Percentiles rank a stretch among this genome's conserved stretches.
phyloP scores from a whole-genome alignment of 768 basidiomycete species.

The Cubamyces lactineus region DNA sequence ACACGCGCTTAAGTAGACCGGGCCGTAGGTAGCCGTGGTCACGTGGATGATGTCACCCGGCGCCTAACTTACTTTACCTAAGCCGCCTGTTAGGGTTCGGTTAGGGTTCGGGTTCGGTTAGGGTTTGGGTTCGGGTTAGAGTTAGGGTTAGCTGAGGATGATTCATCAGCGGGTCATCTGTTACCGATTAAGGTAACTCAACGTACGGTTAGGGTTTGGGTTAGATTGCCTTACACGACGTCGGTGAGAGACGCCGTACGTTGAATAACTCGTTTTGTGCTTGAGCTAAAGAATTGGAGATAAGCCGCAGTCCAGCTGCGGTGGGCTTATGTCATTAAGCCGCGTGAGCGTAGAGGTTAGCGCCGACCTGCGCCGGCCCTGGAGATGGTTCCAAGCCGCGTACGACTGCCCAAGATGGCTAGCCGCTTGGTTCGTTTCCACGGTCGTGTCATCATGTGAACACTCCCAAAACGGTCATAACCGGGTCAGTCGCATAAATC shows the following conservation, averaged over 20 bases:
- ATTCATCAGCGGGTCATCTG: background rate
- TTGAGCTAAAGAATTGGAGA: background rate
- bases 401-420: too few species aligned
- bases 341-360: too few species aligned
- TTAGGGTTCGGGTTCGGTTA: too few species aligned
- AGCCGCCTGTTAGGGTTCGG: background rate
- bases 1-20: too few species aligned
- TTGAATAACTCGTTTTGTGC: background rate
- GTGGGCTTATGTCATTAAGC: too few species aligned
- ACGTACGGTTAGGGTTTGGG: constrained; percentile 7
- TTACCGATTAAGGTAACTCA: background rate
- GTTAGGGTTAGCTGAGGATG: background rate
- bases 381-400: too few species aligned
- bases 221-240: background rate
- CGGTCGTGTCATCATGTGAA: too few species aligned
- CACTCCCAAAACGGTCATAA: too few species aligned
- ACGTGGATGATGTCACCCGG: background rate
- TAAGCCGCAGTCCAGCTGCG: too few species aligned
- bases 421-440: too few species aligned
- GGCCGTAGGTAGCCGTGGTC: background rate
- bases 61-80: background rate
- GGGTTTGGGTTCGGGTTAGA: background rate
- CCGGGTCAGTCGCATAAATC: too few species aligned
- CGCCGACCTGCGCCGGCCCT: too few species aligned
- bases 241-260: background rate